These are phyloP conservation scores for Bonia amplexicaulis DNA, from an alignment of 176 grass and related monocot genomes.

Conservation along the genomic window DNA sequence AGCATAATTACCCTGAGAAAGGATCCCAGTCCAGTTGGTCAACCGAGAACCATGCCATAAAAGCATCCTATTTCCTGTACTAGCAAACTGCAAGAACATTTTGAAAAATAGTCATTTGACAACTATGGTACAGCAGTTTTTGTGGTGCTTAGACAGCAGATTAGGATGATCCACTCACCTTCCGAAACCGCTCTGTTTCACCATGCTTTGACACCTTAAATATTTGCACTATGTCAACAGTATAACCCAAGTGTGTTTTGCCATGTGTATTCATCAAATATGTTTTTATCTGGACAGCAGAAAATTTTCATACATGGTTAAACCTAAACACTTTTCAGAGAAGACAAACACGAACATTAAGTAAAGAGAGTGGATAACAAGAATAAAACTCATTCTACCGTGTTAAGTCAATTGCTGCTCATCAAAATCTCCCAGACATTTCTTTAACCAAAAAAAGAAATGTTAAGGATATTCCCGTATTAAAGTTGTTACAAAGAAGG, in stretches of 20 bases:
- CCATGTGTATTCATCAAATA: constrained; percentile 83
- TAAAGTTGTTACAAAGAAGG: neutral
- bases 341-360: constrained; percentile 14
- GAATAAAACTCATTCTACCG: neutral
- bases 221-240: constrained; percentile 77
- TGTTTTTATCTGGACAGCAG: constrained; percentile 60
- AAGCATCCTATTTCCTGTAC: constrained; percentile 85
- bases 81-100: constrained; percentile 57
- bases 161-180: constrained; percentile 45
- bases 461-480: neutral
- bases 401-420: neutral
- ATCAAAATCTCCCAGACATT: neutral
- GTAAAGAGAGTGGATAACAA: constrained; percentile 3
- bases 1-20: constrained; percentile 75
- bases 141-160: neutral
- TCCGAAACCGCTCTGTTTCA: constrained; percentile 66
- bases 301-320: constrained; percentile 2
- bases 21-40: constrained; percentile 88
- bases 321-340: neutral
- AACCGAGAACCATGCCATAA: constrained; percentile 96
- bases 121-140: neutral
- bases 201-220: constrained; percentile 78
- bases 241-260: constrained; percentile 76
- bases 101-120: constrained; percentile 1
- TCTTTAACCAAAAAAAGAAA: constrained; percentile 14